phyloP scores from a whole-genome alignment of 1,284 basidiomycete species.

The Takashimella tepidaria region DNA sequence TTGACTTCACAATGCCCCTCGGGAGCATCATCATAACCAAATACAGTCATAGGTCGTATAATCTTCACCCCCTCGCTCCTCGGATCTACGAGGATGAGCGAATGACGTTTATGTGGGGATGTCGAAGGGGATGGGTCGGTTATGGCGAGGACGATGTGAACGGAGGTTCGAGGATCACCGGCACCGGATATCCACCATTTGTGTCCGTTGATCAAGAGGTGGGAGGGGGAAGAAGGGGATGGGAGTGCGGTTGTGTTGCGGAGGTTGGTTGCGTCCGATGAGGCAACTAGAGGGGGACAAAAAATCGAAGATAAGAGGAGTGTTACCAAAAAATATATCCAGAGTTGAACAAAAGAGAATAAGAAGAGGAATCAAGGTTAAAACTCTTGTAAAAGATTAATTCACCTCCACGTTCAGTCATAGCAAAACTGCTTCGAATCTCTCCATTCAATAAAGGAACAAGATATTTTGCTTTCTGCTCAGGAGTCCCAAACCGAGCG shows the following conservation, averaged over 20 bases:
- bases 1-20: conserved; percentile 94
- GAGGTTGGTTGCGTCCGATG: conserved; percentile 95
- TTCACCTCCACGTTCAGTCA: conserved; percentile 86
- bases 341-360: no score
- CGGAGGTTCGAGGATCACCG: conserved; percentile 80
- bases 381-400: conserved; percentile 2
- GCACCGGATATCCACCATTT: conserved; percentile 99
- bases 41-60: conserved; percentile 84
- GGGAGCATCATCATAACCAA: conserved; percentile 90
- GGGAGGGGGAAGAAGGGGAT: conserved; percentile 80
- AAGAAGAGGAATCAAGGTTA: neutral
- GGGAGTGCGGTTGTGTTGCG: conserved; percentile 71
- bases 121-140: conserved; percentile 42
- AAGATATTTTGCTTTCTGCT: conserved; percentile 90
- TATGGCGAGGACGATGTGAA: conserved; percentile 82
- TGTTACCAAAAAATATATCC: no score
- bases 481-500: conserved; percentile 81
- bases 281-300: conserved; percentile 75
- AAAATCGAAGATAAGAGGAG: no score
- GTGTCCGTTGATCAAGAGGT: conserved; percentile 91
- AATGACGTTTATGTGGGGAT: conserved; percentile 71
- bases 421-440: conserved; percentile 87
- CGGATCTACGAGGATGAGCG: conserved; percentile 86
- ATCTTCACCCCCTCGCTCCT: conserved; percentile 82
- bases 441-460: conserved; percentile 81